Conservation (phyloP, 345 rosid species). For the Eucalyptus regnans region DNA sequence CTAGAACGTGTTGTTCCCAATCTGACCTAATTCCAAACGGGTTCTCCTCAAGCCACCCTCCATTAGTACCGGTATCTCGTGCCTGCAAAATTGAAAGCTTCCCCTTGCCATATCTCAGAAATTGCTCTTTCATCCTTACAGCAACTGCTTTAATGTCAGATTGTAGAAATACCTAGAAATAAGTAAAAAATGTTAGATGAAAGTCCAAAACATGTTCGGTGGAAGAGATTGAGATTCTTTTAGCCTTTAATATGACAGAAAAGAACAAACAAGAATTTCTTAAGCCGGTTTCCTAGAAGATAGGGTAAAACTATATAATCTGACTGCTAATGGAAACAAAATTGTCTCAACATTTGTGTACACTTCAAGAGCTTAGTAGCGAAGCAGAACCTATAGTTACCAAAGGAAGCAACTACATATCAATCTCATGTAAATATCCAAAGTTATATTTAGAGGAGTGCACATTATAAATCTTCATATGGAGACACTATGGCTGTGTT, state of each 20-base stretch:
- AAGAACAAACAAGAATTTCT: not conserved
- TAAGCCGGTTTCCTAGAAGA: not conserved
- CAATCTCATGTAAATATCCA: not conserved
- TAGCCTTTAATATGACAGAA: not conserved
- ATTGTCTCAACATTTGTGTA: not conserved
- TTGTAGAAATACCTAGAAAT: conserved; percentile 48
- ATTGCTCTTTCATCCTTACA: conserved; percentile 36
- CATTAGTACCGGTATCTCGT: not conserved
- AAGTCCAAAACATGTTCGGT: not conserved
- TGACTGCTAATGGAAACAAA: not conserved
- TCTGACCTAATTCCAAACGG: conserved; percentile 56
- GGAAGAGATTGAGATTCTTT: not conserved
- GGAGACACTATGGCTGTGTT: not conserved
- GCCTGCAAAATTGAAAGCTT: conserved; percentile 17
- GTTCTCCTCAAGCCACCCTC: conserved; percentile 43
- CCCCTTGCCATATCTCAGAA: conserved; percentile 36
- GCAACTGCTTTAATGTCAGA: conserved; percentile 54
- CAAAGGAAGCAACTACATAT: not conserved
- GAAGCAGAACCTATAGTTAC: not conserved
- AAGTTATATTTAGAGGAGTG: not conserved
- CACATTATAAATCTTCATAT: not conserved
- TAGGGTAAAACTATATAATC: not conserved
- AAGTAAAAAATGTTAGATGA: not conserved
- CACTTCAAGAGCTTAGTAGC: not conserved
- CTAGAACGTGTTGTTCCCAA: conserved; percentile 57